Conservation (phyloP, 2,329 filamentous ascomycete genomes). For the Epichloe hybrida region DNA sequence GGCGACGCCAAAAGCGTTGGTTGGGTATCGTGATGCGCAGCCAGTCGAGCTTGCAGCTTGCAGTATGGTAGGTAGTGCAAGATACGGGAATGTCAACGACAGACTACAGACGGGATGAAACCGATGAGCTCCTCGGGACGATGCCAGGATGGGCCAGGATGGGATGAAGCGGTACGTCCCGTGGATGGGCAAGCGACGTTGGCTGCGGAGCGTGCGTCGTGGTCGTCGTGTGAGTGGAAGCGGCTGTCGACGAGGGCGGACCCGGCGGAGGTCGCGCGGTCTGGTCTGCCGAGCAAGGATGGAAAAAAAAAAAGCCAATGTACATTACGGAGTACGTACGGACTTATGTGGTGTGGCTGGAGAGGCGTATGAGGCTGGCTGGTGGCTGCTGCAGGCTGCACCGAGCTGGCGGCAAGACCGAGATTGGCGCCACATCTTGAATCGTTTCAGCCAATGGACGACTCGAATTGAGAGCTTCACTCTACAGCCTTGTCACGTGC, state of each 20-base stretch:
- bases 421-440: background rate
- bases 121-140: background rate
- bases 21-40: conserved; percentile 2
- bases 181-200: conserved; percentile 1
- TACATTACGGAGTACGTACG: no score
- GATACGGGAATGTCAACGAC: background rate
- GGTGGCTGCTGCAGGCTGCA: no score
- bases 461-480: background rate
- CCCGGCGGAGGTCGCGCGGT: conserved; percentile 1
- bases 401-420: background rate
- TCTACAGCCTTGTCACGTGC: conserved; percentile 6
- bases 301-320: no score
- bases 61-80: background rate
- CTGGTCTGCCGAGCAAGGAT: conserved; percentile 2
- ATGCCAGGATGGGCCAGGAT: background rate
- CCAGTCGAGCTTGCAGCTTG: background rate
- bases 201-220: conserved; percentile 3
- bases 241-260: conserved; percentile 1
- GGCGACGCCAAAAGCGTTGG: background rate
- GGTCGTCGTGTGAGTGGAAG: conserved; percentile 1
- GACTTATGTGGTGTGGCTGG: background rate
- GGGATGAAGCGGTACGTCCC: background rate
- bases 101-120: background rate
- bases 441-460: background rate
- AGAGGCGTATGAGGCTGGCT: background rate